Conservation (phyloP, 2,329 filamentous ascomycete species). For the Penicillium sp. region DNA sequence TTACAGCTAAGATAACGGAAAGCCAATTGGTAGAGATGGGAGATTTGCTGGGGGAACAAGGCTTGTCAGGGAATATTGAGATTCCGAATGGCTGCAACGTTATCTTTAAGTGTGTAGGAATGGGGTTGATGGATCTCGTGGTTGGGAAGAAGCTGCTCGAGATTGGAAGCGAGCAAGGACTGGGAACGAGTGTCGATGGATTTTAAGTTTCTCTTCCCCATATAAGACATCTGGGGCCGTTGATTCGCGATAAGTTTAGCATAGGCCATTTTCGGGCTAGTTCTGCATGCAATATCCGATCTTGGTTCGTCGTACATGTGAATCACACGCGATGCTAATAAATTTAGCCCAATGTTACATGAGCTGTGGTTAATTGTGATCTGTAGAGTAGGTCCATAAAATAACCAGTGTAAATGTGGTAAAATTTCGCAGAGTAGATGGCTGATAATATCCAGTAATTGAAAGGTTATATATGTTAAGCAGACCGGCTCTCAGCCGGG, state of each 20-base stretch:
- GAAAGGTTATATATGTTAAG: no score
- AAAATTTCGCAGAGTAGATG: background rate
- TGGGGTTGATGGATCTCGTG: conserved; percentile 53
- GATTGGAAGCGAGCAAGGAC: conserved; percentile 32
- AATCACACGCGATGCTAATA: no score
- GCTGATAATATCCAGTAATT: background rate
- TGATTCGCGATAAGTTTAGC: no score
- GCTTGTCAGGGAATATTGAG: conserved; percentile 20
- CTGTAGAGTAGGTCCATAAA: no score
- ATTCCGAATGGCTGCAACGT: conserved; percentile 39
- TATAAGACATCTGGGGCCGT: background rate
- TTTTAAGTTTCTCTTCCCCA: conserved; percentile 27
- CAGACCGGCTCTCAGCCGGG: background rate
- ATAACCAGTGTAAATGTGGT: no score
- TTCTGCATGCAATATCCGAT: no score
- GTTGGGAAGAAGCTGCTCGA: conserved; percentile 44
- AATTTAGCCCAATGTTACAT: no score
- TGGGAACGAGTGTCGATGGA: conserved; percentile 39
- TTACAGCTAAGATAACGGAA: conserved; percentile 38
- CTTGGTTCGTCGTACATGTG: no score
- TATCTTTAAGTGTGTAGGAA: conserved; percentile 53
- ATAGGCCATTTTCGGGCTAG: background rate
- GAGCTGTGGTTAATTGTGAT: no score
- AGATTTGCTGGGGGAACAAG: conserved; percentile 31
- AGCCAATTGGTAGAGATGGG: conserved; percentile 47